Evolutionary conservation across 164 flowering plant genomes (phyloP), one percentile per base, ranked within the genome.

Genomic region (Berberis thunbergii): DNA sequence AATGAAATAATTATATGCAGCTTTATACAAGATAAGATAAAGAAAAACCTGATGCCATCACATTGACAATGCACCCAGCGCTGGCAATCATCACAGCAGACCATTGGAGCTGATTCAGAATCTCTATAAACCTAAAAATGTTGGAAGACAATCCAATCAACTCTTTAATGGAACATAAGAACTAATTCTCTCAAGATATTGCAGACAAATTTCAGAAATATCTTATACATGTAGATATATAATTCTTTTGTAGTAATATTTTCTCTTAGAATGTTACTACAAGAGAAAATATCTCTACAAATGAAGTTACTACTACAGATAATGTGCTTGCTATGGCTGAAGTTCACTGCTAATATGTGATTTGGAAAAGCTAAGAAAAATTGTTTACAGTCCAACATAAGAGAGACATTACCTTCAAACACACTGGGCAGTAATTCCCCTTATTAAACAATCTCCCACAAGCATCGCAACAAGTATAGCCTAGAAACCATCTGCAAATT

Each of bases 51-150:
- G 82, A 95, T 95, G 50, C 87, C 89, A 79, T 95, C 99, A 77
- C 99, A 95, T 6, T 81, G 83, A 62, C 89, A 86, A 71, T 95
- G 99, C 75, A 95, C 98, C 99, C 99, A 95, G 26, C 91, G 92
- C 78, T 88, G 83, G 78, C 99, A 95, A 73, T 70, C 75, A 81
- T 95, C 99, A 78, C 99, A 95, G 81, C 99, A 95, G 57, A 95
- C 98, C 99, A 95, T 95, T 41, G 99, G 99, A 46, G 95, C 91
- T 62, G 98, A 77, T 73, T 95, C 99, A 50, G 99, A 88, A 76
- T 95, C 99, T 79, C 99, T 84, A 67, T 91, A 95, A 39, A 95
- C 99, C 99, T 95, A 73, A 60, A 80, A 70, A n/a, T 53, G 54
- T 26, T 43, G 39, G 55, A 26, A 26, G 26, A 26, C 26, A 26